A percentile compares a stretch with the other conserved stretches of the same genome.
These are phyloP conservation scores for Boletus insuetus DNA, from an alignment of 768 basidiomycete genomes.

Conservation along the genomic window DNA sequence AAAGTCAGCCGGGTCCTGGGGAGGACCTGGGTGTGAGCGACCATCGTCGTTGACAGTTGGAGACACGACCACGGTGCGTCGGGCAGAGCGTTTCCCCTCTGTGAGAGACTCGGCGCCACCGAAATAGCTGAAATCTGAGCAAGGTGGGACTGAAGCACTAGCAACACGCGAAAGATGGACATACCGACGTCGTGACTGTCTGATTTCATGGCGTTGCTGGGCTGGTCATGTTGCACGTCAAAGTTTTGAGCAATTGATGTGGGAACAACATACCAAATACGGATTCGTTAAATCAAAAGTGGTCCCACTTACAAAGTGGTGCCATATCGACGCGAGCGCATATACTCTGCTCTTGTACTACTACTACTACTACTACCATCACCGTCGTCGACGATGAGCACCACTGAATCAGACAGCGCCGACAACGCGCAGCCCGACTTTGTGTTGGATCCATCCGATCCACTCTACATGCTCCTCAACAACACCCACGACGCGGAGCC, in stretches of 20 bases:
- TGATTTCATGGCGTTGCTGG: constrained; percentile 11
- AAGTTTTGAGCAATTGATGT: constrained; percentile 11
- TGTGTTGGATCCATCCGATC: constrained; percentile 53
- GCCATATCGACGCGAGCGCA: constrained; percentile 11
- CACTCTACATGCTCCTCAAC: constrained; percentile 56
- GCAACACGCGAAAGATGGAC: neutral
- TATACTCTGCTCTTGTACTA: neutral
- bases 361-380: neutral
- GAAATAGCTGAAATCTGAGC: constrained; percentile 70
- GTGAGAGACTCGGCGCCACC: constrained; percentile 79
- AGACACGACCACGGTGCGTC: constrained; percentile 48
- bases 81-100: constrained; percentile 51
- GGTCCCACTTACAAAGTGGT: constrained; percentile 26
- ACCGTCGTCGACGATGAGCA: constrained; percentile 17
- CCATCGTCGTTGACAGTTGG: constrained; percentile 41
- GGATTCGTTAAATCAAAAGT: constrained; percentile 18
- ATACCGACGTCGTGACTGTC: constrained; percentile 19
- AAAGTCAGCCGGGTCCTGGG: constrained; percentile 82
- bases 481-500: constrained; percentile 36
- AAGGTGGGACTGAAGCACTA: neutral
- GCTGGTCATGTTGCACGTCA: neutral
- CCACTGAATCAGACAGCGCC: constrained; percentile 9
- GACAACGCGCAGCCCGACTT: constrained; percentile 35
- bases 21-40: constrained; percentile 45
- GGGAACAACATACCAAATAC: constrained; percentile 25